Conservation (phyloP, 768 basidiomycete genomes). For the Lyophyllum atratum region DNA sequence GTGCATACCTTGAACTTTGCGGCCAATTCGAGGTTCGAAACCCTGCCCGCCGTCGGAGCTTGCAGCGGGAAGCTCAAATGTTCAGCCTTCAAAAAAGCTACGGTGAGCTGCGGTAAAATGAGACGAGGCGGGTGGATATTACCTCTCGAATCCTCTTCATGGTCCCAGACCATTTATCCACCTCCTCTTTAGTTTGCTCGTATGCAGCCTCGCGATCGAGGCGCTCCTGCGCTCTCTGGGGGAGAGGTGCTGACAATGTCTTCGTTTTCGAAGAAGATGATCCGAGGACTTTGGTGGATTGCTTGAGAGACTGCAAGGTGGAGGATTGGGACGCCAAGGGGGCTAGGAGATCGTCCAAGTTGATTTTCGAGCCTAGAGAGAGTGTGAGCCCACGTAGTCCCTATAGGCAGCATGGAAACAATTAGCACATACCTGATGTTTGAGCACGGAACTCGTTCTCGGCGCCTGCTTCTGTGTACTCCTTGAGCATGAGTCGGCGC, state of each 20-base stretch:
- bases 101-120: background rate
- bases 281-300: slow-evolving; percentile 64
- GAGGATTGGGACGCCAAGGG: slow-evolving; percentile 65
- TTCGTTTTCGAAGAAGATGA: slow-evolving; percentile 54
- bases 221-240: slow-evolving; percentile 84
- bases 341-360: slow-evolving; percentile 74
- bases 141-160: slow-evolving; percentile 94
- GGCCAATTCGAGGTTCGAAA: slow-evolving; percentile 73
- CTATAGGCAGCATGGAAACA: background rate
- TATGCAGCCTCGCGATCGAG: slow-evolving; percentile 94
- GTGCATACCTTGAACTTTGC: slow-evolving; percentile 79
- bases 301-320: slow-evolving; percentile 65
- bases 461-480: slow-evolving; percentile 75
- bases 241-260: slow-evolving; percentile 80
- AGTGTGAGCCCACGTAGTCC: background rate
- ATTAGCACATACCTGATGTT: slow-evolving; percentile 39
- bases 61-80: slow-evolving; percentile 88
- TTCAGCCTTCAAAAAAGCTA: slow-evolving; percentile 57
- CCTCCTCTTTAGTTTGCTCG: slow-evolving; percentile 88
- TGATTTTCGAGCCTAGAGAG: slow-evolving; percentile 55
- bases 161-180: slow-evolving; percentile 90
- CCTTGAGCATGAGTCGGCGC: slow-evolving; percentile 60
- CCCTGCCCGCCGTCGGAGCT: slow-evolving; percentile 50
- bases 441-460: slow-evolving; percentile 80
- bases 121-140: slow-evolving; percentile 11